These are phyloP conservation scores for Pichia sp. DNA, from an alignment of 1,139 yeast genomes.

Conservation along the genomic window DNA sequence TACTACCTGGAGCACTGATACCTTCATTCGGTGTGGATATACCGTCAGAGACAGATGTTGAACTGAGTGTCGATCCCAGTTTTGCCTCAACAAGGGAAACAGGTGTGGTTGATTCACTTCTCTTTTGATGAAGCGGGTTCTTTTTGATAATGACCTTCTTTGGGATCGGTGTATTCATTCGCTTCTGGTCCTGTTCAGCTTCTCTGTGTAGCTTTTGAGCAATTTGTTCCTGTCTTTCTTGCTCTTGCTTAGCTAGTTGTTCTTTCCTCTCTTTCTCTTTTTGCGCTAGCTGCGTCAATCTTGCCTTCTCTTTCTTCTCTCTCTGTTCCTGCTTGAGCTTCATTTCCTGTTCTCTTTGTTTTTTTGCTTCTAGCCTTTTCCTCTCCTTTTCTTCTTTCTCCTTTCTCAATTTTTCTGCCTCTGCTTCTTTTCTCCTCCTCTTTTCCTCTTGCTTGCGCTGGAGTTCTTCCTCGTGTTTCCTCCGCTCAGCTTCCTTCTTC, in stretches of 20 bases:
- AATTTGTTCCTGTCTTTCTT: neutral
- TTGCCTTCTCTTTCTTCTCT: conserved; percentile 11
- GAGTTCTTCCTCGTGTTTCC: conserved; percentile 42
- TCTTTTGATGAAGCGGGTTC: too few relatives aligned
- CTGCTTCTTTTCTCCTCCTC: conserved; percentile 33
- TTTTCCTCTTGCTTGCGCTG: conserved; percentile 35
- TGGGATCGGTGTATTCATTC: too few relatives aligned
- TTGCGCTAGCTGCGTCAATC: conserved; percentile 11
- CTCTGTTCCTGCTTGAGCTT: conserved; percentile 18
- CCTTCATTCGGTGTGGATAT: too few relatives aligned
- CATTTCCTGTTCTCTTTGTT: conserved; percentile 25
- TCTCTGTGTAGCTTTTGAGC: too few relatives aligned
- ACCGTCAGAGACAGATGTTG: too few relatives aligned
- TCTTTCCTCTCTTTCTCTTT: conserved; percentile 9
- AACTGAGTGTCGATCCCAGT: too few relatives aligned
- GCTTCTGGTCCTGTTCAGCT: too few relatives aligned
- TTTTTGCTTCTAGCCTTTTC: conserved; percentile 20
- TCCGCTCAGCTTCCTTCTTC: conserved; percentile 42
- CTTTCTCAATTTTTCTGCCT: conserved; percentile 35
- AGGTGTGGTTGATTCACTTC: too few relatives aligned
- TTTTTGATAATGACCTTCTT: too few relatives aligned
- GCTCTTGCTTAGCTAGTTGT: neutral
- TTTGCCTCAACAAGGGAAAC: too few relatives aligned
- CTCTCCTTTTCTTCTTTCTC: conserved; percentile 32
- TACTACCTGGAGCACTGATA: too few relatives aligned